Base-by-base conservation (phyloP, 2,329 filamentous ascomycete species). In the Sarocladium strictum region DNA sequence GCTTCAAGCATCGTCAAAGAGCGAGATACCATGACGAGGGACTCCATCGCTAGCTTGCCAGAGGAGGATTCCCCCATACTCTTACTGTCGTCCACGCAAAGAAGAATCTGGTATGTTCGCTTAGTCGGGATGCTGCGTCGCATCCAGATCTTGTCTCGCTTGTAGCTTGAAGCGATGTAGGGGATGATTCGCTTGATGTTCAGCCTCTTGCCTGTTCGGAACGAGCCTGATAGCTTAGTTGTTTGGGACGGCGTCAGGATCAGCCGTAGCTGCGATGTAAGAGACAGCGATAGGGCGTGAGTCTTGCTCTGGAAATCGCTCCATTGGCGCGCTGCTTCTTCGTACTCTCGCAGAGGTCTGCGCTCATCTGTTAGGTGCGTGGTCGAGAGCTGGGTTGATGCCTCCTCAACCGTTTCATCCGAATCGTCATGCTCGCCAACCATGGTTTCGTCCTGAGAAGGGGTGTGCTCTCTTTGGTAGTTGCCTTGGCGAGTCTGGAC, bases 131-230 rank as follows among this genome's bases (percentile, higher is more conserved):
- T 85, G 32, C 84, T 87, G 55, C 95, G 85, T 14, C 95, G 88
- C 87, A 99, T 96, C 94, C 94, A 99, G 72, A 99, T 99, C 78
- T 99, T 99, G 81, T 99, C 94, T 57, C 94, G 89, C 78, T 97
- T 97, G 80, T 97, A 99, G 67, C 89, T 87, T 0, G 92, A 97
- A 1, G 95, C 94, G 62, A 99, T 97, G 74, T 99, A 99, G 0
- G 95, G 94, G 64, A 99, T 99, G 72, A 99, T 99, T 62, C 93
- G 90, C 73, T 97, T 97, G 76, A 99, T 96, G 72, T 97, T 99
- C 63, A 99, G 89, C 0, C 94, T 87, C 70, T 99, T 99, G 59
- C 94, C 94, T 0, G 94, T 99, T 61, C 94, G 89, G 80, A 96
- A 97, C 61, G 96, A 91, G 41, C 94, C 94, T 2, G 93, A 92